phyloP scores from a whole-genome alignment of 495 filamentous ascomycete species.

The Coniosporium apollinis region DNA sequence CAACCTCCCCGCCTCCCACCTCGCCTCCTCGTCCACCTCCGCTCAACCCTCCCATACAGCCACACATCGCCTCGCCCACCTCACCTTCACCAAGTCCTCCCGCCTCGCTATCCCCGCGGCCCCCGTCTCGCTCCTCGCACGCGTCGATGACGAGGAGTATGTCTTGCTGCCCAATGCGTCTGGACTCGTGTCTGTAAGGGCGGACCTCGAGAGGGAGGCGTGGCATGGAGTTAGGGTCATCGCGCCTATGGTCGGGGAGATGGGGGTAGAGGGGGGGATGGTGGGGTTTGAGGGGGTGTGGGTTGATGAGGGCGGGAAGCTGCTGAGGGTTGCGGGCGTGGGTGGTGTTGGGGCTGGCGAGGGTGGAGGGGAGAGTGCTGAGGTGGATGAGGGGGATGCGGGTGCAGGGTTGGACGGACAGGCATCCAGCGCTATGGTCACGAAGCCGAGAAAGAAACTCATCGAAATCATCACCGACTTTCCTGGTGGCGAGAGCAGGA shows the following conservation, averaged over 20 bases:
- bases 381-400: slow-evolving; percentile 13
- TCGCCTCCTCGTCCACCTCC: neutral
- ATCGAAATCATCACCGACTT: slow-evolving; percentile 25
- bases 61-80: slow-evolving; percentile 6
- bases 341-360: no score
- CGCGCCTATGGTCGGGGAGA: slow-evolving; percentile 23
- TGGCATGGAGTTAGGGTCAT: slow-evolving; percentile 21
- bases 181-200: slow-evolving; percentile 16
- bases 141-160: slow-evolving; percentile 24
- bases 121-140: slow-evolving; percentile 22
- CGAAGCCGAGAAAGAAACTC: slow-evolving; percentile 13
- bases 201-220: slow-evolving; percentile 12
- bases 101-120: slow-evolving; percentile 11
- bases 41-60: neutral
- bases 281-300: slow-evolving; percentile 25
- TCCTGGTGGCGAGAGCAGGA: no score
- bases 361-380: slow-evolving; percentile 8
- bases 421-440: neutral
- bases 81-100: slow-evolving; percentile 15
- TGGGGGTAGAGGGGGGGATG: slow-evolving; percentile 15
- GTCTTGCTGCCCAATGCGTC: slow-evolving; percentile 18
- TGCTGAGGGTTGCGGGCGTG: slow-evolving; percentile 17
- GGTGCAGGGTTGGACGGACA: slow-evolving; percentile 10
- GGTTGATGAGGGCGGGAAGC: slow-evolving; percentile 21
- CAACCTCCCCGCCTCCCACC: slow-evolving; percentile 9